A percentile compares a stretch with the other conserved stretches of the same genome.
Conservation (phyloP, 2,329 filamentous ascomycete species). For the Hawksworthiomyces lignivorus region DNA sequence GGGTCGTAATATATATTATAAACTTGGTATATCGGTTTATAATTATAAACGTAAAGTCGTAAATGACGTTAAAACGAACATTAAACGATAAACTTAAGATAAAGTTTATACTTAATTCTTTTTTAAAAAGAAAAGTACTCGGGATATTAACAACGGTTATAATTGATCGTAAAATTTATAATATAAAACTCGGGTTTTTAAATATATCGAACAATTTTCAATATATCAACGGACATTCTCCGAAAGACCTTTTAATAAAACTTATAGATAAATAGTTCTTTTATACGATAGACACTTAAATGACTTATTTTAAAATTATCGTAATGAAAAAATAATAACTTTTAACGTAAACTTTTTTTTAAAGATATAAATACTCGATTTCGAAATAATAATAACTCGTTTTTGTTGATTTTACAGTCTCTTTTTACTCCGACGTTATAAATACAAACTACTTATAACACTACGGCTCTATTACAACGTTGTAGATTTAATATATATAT, state of each 20-base stretch:
- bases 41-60: no score
- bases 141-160: constrained; percentile 25
- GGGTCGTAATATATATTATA: no score
- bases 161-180: constrained; percentile 22
- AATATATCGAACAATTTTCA: constrained; percentile 21
- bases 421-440: no score
- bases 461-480: no score
- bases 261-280: constrained; percentile 19
- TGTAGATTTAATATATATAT: no score
- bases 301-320: constrained; percentile 17
- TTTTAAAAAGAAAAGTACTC: constrained; percentile 26
- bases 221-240: constrained; percentile 17
- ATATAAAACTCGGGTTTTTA: constrained; percentile 17
- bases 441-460: no score
- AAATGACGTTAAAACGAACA: constrained; percentile 24
- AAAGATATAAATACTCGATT: constrained; percentile 18
- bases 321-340: constrained; percentile 16
- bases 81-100: constrained; percentile 28
- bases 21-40: no score
- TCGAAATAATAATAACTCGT: no score
- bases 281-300: constrained; percentile 19
- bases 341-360: constrained; percentile 1
- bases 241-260: constrained; percentile 18
- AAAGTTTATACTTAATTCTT: constrained; percentile 24
- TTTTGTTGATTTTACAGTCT: no score